Percentiles rank a stretch among this genome's conserved stretches.
Conservation (phyloP, 108 stramenopile species). For the Discostella stelligeroides region DNA sequence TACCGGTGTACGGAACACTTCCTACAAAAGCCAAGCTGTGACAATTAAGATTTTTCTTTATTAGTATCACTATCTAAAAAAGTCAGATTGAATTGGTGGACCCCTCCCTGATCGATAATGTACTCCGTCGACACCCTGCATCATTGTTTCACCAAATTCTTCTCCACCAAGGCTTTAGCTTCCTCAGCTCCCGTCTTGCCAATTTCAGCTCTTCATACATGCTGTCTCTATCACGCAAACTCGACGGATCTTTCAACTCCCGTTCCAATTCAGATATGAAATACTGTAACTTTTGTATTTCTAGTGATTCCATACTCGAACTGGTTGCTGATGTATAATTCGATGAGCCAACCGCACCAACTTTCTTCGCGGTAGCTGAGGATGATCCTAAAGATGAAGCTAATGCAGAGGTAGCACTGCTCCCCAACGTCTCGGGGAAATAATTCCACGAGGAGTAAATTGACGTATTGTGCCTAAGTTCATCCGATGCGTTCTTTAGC, state of each 20-base stretch:
- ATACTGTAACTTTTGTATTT: conserved; percentile 48
- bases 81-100: background rate
- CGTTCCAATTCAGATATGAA: conserved; percentile 55
- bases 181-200: conserved; percentile 57
- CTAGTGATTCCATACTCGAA: background rate
- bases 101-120: no score
- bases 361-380: background rate
- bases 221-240: conserved; percentile 66
- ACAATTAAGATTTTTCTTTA: background rate
- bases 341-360: background rate
- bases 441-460: conserved; percentile 49
- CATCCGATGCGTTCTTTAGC: background rate
- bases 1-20: conserved; percentile 70
- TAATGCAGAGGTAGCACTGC: background rate
- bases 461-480: conserved; percentile 27
- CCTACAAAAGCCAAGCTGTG: conserved; percentile 68
- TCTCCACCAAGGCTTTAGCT: conserved; percentile 41
- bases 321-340: background rate
- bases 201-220: conserved; percentile 61
- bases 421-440: conserved; percentile 11
- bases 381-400: conserved; percentile 19
- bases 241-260: conserved; percentile 57
- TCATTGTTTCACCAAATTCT: background rate
- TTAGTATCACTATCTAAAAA: background rate
- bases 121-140: no score